Evolutionary conservation across 805 yeast genomes (phyloP), one percentile per base, ranked within the genome.

Genomic region (Suhomyces kilbournensis): DNA sequence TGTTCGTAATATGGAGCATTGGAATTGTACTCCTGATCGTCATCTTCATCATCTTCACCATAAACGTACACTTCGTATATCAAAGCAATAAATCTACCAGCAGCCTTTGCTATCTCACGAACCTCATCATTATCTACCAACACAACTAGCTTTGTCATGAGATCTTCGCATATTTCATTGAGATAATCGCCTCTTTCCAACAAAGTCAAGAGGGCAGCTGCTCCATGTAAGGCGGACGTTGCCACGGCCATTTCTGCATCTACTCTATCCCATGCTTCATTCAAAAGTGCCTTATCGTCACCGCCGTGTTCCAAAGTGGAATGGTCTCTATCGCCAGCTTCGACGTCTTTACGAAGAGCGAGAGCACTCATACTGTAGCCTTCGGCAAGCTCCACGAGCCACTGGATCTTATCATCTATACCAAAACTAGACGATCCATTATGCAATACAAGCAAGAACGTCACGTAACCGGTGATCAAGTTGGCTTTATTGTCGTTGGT

Each of bases 61-160:
- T 81, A 83, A 28, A 68, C 70, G 59, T 71, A 79, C 12, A 77
- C 56, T 60, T 85, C 90, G 60, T 79, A 82, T 56, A 78, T 71
- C 38, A 85, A 67, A 1, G 83, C 90, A 46, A 82, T 67, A 12
- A 82, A 69, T 55, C 83, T 74, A 3, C 82, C 84, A 0, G 82
- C 80, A 0, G 88, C 81, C 48, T 79, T 77, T 22, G 79, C 69
- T 8, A 84, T 68, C n/a, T 77, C 82, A 19, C 74, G 63, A 49
- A 60, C 65, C 38, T 70, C 69, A 32, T 68, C 77, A 44, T 71
- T 67, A 50, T 77, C 78, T 17, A 81, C 61, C 38, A 78, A 68
- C 2, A 70, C 76, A 5, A 78, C 65, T 25, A 79, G 54, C 45
- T 76, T 71, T 2, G 76, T 66, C 38, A 75, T 55, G 22, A 70